Conservation (phyloP, 257 asterid genomes). For the Primulina eburnea region DNA sequence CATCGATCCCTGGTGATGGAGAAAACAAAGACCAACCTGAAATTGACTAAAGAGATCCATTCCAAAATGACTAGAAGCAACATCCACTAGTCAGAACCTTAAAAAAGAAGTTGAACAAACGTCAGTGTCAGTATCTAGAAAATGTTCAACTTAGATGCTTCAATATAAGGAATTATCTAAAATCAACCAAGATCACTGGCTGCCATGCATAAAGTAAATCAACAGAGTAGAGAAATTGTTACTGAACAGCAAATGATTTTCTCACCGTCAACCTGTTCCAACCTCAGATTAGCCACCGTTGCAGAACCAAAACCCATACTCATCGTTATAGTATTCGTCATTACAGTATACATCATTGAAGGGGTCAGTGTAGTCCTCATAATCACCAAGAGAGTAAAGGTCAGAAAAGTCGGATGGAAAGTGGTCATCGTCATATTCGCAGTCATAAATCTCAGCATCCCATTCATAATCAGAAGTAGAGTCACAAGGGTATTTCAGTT, state of each 20-base stretch:
- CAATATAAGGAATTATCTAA: neutral
- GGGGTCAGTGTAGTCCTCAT: constrained; percentile 25
- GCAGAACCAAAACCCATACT: neutral
- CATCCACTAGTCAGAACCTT: neutral
- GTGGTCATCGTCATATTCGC: neutral
- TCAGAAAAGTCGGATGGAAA: constrained; percentile 22
- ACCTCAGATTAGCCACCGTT: constrained; percentile 12
- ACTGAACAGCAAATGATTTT: no score
- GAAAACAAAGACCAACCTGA: neutral
- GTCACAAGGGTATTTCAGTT: constrained; percentile 31
- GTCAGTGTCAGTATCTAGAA: no score
- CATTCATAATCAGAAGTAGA: constrained; percentile 23
- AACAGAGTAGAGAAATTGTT: no score
- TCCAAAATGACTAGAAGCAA: neutral
- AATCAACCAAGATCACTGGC: neutral
- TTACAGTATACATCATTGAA: constrained; percentile 6
- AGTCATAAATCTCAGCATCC: constrained; percentile 15
- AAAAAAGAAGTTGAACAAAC: neutral
- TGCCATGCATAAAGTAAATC: neutral
- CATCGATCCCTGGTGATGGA: neutral
- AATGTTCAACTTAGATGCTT: neutral
- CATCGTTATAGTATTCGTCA: neutral
- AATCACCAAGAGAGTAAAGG: constrained; percentile 16
- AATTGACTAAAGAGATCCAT: neutral
- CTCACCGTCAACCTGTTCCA: neutral